Conservation (phyloP, 257 asterid species). For the Solanum infundibuliforme region DNA sequence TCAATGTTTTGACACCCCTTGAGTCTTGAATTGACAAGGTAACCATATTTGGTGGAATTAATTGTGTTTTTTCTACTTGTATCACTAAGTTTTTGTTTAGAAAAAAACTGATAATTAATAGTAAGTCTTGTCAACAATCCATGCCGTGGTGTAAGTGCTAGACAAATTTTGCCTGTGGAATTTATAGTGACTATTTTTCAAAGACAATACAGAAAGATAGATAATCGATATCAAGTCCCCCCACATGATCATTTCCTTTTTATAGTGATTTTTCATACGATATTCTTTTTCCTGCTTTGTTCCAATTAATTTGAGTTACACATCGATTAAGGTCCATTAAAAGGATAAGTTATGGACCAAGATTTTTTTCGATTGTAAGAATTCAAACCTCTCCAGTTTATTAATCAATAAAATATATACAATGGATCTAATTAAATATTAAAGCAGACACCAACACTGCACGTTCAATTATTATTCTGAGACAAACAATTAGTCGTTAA, state of each 20-base stretch:
- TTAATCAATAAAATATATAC: not conserved
- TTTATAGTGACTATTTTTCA: not conserved
- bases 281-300: too few species aligned
- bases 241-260: too few species aligned
- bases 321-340: not conserved
- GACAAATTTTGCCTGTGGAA: not conserved
- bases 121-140: not conserved
- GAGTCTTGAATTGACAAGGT: not conserved
- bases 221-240: too few species aligned
- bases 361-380: not conserved
- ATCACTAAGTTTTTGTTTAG: not conserved
- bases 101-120: not conserved
- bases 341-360: not conserved
- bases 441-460: not conserved
- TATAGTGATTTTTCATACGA: too few species aligned
- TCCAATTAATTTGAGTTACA: not conserved
- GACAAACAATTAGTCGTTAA: not conserved
- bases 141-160: not conserved
- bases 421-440: not conserved
- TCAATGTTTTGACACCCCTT: not conserved
- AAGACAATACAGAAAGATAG: too few species aligned
- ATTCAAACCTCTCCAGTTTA: not conserved
- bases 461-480: not conserved
- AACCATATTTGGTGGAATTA: not conserved
- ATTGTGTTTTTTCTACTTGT: not conserved